Base-by-base conservation (phyloP, 257 asterid species). In the Solanum piurae region DNA sequence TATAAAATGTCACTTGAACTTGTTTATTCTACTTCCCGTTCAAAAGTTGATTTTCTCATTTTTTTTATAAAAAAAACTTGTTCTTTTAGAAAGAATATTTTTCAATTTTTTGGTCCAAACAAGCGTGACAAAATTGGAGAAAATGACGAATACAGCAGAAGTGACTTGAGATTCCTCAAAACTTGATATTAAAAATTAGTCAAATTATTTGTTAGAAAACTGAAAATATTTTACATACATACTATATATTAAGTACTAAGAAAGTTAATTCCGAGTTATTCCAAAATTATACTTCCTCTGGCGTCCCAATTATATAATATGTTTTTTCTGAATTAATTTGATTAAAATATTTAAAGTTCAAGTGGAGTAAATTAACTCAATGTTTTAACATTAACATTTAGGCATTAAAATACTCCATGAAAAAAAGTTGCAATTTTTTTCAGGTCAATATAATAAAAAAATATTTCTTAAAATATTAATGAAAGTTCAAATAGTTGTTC, bases 31-130 rank as follows among this genome's bases (percentile, higher is more conserved):
- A 52, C 23, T 52, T 6, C 9, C 6, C 6, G 18, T 55, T 55
- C 10, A 1, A 18, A 1, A 55, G n/a, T 18, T 0, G 7, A 18
- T 55, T 55, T 55, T 0, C n/a, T 55, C 2, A 55, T 6, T 60
- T 8, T 60, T 60, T 40, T 40, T 7, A 40, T 1, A 33, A 33
- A 2, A 2, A 2, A 1, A 1, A 21, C 0, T 60, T 60, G 4
- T 9, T 21, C 7, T 55, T 3, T 1, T 58, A 7, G 4, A 58
- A 20, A 58, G 3, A 58, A 8, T 3, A 7, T 58, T 58, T 23
- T 9, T 60, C 0, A 3, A 58, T 8, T 21, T 21, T 60, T 1
- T 21, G 23, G 0, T 9, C 29, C 69, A 23, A 55, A 21, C 29
- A 60, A 9, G 9, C 13, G 2, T 23, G 29, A 9, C 0, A 60